phyloP scores from a whole-genome alignment of 2,329 filamentous ascomycete species.

The Nannizzia gypsea region DNA sequence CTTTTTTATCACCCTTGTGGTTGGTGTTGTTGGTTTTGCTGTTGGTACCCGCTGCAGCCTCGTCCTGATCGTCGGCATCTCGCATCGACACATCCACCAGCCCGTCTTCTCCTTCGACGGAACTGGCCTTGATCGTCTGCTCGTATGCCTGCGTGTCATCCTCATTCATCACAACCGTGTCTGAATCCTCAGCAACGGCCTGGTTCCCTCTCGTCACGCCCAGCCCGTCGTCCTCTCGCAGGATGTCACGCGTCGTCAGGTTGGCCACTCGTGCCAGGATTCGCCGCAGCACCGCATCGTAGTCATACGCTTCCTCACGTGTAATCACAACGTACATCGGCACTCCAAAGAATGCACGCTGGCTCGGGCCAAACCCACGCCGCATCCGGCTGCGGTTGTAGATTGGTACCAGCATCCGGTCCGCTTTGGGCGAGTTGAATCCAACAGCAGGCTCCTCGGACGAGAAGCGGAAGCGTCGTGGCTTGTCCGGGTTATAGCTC shows the following conservation, averaged over 20 bases:
- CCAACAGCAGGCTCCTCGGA: slow-evolving; percentile 7
- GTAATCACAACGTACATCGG: slow-evolving; percentile 59
- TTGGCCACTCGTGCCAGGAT: slow-evolving; percentile 63
- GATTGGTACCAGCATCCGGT: slow-evolving; percentile 38
- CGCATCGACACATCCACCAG: slow-evolving; percentile 84
- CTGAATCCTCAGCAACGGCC: slow-evolving; percentile 46
- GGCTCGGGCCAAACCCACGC: slow-evolving; percentile 18
- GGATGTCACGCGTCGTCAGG: slow-evolving; percentile 58
- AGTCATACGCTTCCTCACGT: slow-evolving; percentile 55
- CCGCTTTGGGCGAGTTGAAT: slow-evolving; percentile 34
- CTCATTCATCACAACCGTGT: slow-evolving; percentile 53
- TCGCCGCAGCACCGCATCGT: slow-evolving; percentile 68
- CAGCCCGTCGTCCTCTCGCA: slow-evolving; percentile 41
- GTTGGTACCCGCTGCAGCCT: slow-evolving; percentile 8
- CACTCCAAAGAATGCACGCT: slow-evolving; percentile 29
- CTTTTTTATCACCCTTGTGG: too few species aligned
- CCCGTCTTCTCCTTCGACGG: slow-evolving; percentile 78
- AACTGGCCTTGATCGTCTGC: slow-evolving; percentile 60
- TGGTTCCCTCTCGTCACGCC: slow-evolving; percentile 37
- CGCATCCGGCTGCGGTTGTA: slow-evolving; percentile 31
- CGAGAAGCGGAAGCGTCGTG: slow-evolving; percentile 30
- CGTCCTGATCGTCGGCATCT: slow-evolving; percentile 38
- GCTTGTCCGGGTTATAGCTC: slow-evolving; percentile 53
- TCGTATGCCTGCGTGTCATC: slow-evolving; percentile 55
- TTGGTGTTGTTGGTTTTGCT: too few species aligned